Evolutionary conservation across 2,329 filamentous ascomycete species (phyloP).

Genomic region (Sporothrix pseudoabietina): DNA sequence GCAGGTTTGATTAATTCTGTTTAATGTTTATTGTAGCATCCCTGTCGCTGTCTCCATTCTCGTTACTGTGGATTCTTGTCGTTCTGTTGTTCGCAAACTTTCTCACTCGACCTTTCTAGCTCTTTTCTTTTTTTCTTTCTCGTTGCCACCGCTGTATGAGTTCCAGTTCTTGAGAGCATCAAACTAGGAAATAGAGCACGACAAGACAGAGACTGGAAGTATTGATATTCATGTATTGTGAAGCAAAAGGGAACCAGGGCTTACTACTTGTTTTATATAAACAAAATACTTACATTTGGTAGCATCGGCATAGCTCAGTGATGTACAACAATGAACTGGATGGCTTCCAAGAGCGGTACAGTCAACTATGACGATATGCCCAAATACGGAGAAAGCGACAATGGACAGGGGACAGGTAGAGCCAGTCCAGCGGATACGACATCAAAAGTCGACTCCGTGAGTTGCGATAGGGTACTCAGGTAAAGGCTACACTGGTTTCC

Average conservation of each 20-base stretch:
- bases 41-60: neutral
- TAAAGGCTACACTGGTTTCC: neutral
- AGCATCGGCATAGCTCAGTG: too few species aligned
- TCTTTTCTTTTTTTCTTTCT: neutral
- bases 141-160: too few species aligned
- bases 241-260: too few species aligned
- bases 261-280: too few species aligned
- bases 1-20: conserved; percentile 21
- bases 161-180: too few species aligned
- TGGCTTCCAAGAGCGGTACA: neutral
- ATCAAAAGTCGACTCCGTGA: neutral
- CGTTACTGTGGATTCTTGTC: neutral
- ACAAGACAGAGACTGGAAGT: too few species aligned
- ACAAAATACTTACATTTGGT: too few species aligned
- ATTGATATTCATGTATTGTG: too few species aligned
- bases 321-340: neutral
- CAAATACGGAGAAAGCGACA: neutral
- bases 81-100: neutral
- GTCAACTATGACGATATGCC: neutral
- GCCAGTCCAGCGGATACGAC: neutral
- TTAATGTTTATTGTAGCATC: conserved; percentile 15
- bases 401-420: neutral
- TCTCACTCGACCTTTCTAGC: neutral
- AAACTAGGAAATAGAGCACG: too few species aligned
- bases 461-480: conserved; percentile 11